These are phyloP conservation scores for Neopestalotiopsis sp. DNA, from an alignment of 2,329 filamentous ascomycete genomes.

Conservation along the genomic window DNA sequence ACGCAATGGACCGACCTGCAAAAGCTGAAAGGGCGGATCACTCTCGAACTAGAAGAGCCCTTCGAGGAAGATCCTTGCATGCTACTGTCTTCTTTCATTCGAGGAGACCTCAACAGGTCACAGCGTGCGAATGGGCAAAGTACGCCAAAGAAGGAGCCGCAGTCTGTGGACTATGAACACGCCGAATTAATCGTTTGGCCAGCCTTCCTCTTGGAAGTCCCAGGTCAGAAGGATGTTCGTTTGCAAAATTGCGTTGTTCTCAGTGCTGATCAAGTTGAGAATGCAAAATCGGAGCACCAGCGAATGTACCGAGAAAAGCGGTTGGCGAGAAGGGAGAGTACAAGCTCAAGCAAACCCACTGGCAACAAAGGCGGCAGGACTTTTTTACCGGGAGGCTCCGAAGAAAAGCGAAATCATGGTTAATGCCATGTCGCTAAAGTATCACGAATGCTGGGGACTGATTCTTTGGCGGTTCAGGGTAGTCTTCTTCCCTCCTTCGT, in stretches of 20 bases:
- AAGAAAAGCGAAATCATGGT: neutral
- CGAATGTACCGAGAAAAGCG: neutral
- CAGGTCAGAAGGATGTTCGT: neutral
- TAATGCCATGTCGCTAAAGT: neutral
- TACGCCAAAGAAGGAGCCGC: neutral
- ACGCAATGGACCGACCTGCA: neutral
- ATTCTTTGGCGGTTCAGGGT: too few relatives aligned
- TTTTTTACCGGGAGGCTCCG: conserved; percentile 1
- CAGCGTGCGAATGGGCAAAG: neutral
- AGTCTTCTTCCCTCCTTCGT: too few relatives aligned
- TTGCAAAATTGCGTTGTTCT: neutral
- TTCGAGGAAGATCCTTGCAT: neutral
- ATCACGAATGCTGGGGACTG: neutral
- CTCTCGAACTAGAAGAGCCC: neutral
- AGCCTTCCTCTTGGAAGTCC: neutral
- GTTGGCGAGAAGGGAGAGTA: neutral
- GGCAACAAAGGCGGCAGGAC: neutral
- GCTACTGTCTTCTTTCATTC: neutral
- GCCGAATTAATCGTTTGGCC: neutral
- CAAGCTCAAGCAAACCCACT: neutral
- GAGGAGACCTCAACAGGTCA: neutral
- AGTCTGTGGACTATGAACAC: neutral
- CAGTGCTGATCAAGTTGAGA: neutral
- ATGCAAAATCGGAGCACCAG: neutral
- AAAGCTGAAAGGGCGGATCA: neutral